Percentiles rank a stretch among this genome's conserved stretches.
These are phyloP conservation scores for Talaromyces liani DNA, from an alignment of 495 filamentous ascomycete species.

Conservation along the genomic window DNA sequence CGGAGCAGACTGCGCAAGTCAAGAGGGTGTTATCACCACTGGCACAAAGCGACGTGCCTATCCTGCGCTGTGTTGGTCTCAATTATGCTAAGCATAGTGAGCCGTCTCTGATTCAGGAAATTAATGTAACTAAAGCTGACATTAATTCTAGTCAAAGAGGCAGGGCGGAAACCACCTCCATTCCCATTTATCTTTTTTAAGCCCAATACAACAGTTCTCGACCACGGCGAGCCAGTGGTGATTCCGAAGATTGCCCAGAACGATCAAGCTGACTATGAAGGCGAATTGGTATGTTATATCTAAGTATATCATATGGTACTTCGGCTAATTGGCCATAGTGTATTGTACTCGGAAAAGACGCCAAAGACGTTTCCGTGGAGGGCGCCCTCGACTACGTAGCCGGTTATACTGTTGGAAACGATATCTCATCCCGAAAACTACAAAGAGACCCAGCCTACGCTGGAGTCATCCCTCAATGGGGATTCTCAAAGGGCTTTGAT, in stretches of 20 bases:
- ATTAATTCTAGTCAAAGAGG: slow-evolving; percentile 35
- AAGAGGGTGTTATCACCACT: slow-evolving; percentile 28
- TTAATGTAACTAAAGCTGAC: not conserved
- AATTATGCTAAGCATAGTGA: slow-evolving; percentile 35
- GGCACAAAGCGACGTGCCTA: slow-evolving; percentile 26
- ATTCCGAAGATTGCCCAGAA: slow-evolving; percentile 45
- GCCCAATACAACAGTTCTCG: slow-evolving; percentile 33
- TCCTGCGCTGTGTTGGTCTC: slow-evolving; percentile 31
- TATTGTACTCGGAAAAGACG: slow-evolving; percentile 41
- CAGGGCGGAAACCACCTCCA: slow-evolving; percentile 36
- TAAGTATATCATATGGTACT: too few species aligned
- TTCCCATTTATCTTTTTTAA: slow-evolving; percentile 47
- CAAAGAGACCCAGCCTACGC: slow-evolving; percentile 53
- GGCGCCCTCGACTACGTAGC: slow-evolving; percentile 46
- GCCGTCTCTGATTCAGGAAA: not conserved
- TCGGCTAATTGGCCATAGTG: not conserved
- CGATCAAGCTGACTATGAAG: slow-evolving; percentile 45
- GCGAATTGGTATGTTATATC: slow-evolving; percentile 43
- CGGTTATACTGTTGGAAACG: slow-evolving; percentile 51
- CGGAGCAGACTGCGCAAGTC: slow-evolving; percentile 27
- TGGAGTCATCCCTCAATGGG: slow-evolving; percentile 44
- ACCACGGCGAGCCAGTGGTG: slow-evolving; percentile 29
- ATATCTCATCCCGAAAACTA: slow-evolving; percentile 46
- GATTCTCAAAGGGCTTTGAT: slow-evolving; percentile 68
- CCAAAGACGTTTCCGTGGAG: slow-evolving; percentile 34